Evolutionary conservation across 2,329 filamentous ascomycete genomes (phyloP), one percentile per base, ranked within the genome.

Genomic region (Madurella mycetomatis): DNA sequence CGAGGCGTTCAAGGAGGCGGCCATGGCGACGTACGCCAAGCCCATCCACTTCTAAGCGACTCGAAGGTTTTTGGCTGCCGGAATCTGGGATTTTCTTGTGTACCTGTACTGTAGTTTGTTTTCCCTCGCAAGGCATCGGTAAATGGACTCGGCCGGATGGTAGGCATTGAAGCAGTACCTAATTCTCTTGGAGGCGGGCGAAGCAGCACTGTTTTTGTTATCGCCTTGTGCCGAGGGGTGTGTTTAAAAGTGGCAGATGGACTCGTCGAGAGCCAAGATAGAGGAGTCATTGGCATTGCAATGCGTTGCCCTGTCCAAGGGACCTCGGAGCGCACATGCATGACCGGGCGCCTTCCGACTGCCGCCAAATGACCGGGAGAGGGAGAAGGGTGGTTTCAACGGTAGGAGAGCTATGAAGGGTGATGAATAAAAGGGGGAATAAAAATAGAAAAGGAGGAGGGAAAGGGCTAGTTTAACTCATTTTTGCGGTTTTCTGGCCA

Each of bases 1-100:
- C 19, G 94, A 99, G 79, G 94, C 94, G 43, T 97, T 99, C 83
- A 99, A 99, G 82, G 94, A 99, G 83, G 94, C 94, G 67, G 94
- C 94, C 65, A 97, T 99, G 94, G 89, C 90, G 59, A 96, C 92
- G 48, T 91, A 95, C 78, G 84, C 86, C 67, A 94, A 96, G 80
- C 87, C 94, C 63, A 96, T 99, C 72, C 94, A 99, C 79, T 95
- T 88, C 76, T 99, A 88, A 75, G 51, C n/a, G n/a, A n/a, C n/a
- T 1, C 30, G 4, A 37, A 19, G 40, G 15, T 31, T 55, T 30
- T 30, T 15, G 32, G 42, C n/a, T 15, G 34, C 37, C 34, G 41
- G 42, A 18, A 41, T 39, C 44, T 44, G 47, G 49, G 48, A 47
- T 51, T 59, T 47, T 60, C 53, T 56, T 59, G 55, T 60, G 60